phyloP scores from a whole-genome alignment of 257 asterid species.

The Galeopsis tetrahit region DNA sequence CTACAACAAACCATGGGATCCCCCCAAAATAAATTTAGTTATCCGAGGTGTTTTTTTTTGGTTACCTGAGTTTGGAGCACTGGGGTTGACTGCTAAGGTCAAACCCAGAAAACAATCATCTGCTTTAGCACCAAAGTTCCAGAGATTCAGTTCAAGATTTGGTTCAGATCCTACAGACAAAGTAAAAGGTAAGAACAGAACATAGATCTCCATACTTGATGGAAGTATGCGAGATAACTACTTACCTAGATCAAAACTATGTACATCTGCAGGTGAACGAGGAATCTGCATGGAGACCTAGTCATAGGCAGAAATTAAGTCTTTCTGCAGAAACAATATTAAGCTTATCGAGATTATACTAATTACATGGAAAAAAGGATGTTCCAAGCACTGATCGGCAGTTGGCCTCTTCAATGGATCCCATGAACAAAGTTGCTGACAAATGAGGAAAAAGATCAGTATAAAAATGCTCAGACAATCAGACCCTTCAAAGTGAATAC shows the following conservation, averaged over 20 bases:
- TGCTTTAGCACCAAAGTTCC: conserved; percentile 67
- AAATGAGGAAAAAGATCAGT: conserved; percentile 1
- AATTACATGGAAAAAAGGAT: conserved; percentile 78
- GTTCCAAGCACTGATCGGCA: conserved; percentile 87
- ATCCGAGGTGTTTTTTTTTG: too few species aligned
- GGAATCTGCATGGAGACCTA: conserved; percentile 64
- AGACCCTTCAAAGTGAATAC: conserved; percentile 5
- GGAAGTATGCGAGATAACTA: conserved; percentile 28
- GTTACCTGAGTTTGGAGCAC: conserved; percentile 66
- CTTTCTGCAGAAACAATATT: conserved; percentile 24
- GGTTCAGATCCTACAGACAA: conserved; percentile 68
- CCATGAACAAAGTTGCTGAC: conserved; percentile 91
- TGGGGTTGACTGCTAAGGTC: conserved; percentile 87
- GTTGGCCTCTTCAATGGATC: conserved; percentile 87
- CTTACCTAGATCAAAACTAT: conserved; percentile 62
- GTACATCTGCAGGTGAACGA: conserved; percentile 58
- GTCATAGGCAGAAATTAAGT: conserved; percentile 43
- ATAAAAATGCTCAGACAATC: background rate
- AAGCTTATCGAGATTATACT: conserved; percentile 24
- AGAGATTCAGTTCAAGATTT: conserved; percentile 89
- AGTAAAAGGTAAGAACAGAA: conserved; percentile 21
- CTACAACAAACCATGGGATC: background rate
- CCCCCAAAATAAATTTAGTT: conserved; percentile 1
- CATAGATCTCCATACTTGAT: conserved; percentile 26
- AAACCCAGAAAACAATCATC: conserved; percentile 88